Conservation (phyloP, 148 eudicot species). For the Tetragonia tetragonoides region DNA sequence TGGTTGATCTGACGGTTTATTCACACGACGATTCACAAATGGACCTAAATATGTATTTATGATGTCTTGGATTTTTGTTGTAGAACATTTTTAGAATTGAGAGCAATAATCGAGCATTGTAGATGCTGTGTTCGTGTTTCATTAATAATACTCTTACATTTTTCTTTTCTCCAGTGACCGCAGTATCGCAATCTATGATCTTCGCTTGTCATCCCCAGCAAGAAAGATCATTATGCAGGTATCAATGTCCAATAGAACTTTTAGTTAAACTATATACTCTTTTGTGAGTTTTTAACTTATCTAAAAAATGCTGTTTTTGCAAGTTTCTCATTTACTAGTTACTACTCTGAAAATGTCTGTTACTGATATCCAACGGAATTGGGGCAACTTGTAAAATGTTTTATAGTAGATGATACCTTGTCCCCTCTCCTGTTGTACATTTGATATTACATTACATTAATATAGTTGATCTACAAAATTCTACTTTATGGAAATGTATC, state of each 20-base stretch:
- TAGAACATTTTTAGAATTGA: neutral
- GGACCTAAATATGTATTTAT: no score
- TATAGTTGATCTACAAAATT: no score
- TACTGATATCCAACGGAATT: no score
- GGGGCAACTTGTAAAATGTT: no score
- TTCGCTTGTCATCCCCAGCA: constrained; percentile 74
- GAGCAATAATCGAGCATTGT: neutral
- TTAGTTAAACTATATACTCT: neutral
- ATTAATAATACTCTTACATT: neutral
- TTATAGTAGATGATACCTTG: no score
- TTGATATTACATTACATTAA: no score
- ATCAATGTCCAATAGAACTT: constrained; percentile 7
- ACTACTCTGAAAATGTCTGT: no score
- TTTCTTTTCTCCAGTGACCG: constrained; percentile 62
- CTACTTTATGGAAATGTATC: neutral
- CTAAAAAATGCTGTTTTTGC: no score
- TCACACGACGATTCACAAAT: no score
- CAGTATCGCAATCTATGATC: constrained; percentile 86
- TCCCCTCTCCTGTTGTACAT: no score
- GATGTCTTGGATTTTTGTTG: neutral
- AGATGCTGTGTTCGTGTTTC: neutral
- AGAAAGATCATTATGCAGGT: constrained; percentile 92
- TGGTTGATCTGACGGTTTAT: neutral
- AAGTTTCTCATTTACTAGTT: no score
- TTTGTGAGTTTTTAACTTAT: neutral